A percentile compares a stretch with the other conserved stretches of the same genome.
These are phyloP conservation scores for Neophaeococcomyces mojaviensis DNA, from an alignment of 2,329 filamentous ascomycete species.

Conservation along the genomic window DNA sequence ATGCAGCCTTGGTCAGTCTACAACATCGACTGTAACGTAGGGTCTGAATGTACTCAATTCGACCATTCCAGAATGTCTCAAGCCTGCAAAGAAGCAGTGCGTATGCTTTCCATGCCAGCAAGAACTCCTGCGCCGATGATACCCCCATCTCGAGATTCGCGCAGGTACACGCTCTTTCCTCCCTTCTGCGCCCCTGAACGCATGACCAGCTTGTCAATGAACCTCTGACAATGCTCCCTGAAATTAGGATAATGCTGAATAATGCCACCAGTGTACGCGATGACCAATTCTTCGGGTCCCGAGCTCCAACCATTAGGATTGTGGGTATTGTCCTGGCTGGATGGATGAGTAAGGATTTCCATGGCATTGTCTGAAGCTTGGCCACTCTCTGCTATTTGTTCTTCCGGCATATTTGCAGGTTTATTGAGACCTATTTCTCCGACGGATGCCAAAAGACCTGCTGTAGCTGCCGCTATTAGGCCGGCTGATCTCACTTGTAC, in stretches of 20 bases:
- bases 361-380: not conserved
- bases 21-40: too few species aligned
- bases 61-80: not conserved
- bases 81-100: conserved; percentile 2
- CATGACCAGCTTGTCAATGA: conserved; percentile 53
- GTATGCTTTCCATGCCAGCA: conserved; percentile 37
- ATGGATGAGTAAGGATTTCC: not conserved
- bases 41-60: not conserved
- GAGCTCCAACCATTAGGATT: conserved; percentile 13
- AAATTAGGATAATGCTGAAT: conserved; percentile 75
- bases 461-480: conserved; percentile 63
- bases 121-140: conserved; percentile 50
- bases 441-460: conserved; percentile 62
- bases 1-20: too few species aligned
- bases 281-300: conserved; percentile 55
- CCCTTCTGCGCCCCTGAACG: conserved; percentile 38
- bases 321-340: not conserved
- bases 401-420: conserved; percentile 23
- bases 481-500: conserved; percentile 67
- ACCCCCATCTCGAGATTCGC: conserved; percentile 48
- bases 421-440: conserved; percentile 50
- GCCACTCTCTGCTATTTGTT: not conserved
- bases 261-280: conserved; percentile 73
- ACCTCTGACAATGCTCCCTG: conserved; percentile 59
- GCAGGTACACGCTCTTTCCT: conserved; percentile 43